Base-by-base conservation (phyloP, 2,329 filamentous ascomycete genomes). In the Raffaelea ambrosiae region DNA sequence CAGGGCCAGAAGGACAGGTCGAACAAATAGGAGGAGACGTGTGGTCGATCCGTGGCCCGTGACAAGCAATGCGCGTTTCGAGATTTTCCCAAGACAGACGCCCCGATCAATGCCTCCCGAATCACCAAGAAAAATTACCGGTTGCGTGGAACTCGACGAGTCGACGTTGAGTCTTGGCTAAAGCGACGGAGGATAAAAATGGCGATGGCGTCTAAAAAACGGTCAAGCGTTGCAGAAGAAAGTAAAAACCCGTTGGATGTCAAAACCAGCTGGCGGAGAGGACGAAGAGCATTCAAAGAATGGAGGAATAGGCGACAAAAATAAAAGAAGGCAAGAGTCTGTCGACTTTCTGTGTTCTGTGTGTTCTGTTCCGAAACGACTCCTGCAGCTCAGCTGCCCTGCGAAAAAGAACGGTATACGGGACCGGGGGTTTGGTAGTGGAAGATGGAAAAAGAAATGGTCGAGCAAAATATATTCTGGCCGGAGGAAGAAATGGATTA, bases 1-100 rank as follows among this genome's bases (percentile, higher is more conserved):
- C 61, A 60, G 53, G 55, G 57, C 55, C 52, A 52, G 57, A 55
- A 58, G 57, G 55, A 58, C 61, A 57, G 57, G 58, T 53, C 52
- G 31, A 44, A 55, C 51, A 23, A 51, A 57, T 55, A 29, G 26
- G 56, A 57, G 53, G 56, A 57, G 53, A 54, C 49, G 55, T 51
- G 51, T 48, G 54, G 60, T 53, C 58, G 58, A 60, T 60, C 54
- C 51, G 61, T 61, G 64, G 61, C 57, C 61, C 58, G 61, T 64
- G 61, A 56, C 52, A 58, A 50, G 52, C 54, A 52, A 53, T 51
- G 50, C 53, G 55, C 59, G 62, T 67, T 67, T 67, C 60, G 64
- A 56, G 61, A 62, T 61, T 60, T 58, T 55, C 47, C 35, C 53
- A 54, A 53, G 54, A 57, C 31, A 33, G 16, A 38, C 22, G 31